Conservation (phyloP, 495 filamentous ascomycete genomes). For the Penicillium herquei region DNA sequence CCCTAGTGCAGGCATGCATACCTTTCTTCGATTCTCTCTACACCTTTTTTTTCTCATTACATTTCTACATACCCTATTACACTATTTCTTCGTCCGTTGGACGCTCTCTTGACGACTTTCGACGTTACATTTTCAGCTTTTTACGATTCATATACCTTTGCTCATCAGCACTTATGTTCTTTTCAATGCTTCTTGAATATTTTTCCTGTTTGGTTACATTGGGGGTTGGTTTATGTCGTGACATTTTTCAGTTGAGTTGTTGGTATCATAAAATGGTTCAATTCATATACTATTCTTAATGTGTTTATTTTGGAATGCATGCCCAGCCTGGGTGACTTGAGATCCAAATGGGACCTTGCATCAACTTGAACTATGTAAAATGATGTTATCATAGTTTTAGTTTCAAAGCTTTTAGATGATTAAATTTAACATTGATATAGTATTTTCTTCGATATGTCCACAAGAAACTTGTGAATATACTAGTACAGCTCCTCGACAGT, state of each 20-base stretch:
- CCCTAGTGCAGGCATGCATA: constrained; percentile 9
- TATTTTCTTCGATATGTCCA: too few species aligned
- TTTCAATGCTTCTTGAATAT: constrained; percentile 27
- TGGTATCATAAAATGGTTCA: too few species aligned
- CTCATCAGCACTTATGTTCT: constrained; percentile 20
- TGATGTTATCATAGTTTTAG: too few species aligned
- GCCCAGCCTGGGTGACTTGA: too few species aligned
- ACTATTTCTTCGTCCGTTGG: constrained; percentile 11
- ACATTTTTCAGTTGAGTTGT: constrained; percentile 5
- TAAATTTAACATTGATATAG: too few species aligned
- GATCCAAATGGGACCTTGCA: too few species aligned
- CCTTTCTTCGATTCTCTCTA: constrained; percentile 10
- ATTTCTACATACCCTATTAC: constrained; percentile 19
- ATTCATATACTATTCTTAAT: background rate
- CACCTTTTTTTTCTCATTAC: constrained; percentile 12
- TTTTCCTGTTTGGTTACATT: constrained; percentile 21
- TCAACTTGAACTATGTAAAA: too few species aligned
- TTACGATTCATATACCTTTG: constrained; percentile 28
- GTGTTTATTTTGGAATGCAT: too few species aligned
- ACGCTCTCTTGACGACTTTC: constrained; percentile 21
- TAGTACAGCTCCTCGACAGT: too few species aligned
- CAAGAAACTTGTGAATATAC: too few species aligned
- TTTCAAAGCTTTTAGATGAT: too few species aligned
- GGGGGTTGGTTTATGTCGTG: constrained; percentile 16
- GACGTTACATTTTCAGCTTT: constrained; percentile 23